Evolutionary conservation across 2,329 filamentous ascomycete genomes (phyloP), one percentile per base, ranked within the genome.

Genomic region (Diaporthe longicolla): DNA sequence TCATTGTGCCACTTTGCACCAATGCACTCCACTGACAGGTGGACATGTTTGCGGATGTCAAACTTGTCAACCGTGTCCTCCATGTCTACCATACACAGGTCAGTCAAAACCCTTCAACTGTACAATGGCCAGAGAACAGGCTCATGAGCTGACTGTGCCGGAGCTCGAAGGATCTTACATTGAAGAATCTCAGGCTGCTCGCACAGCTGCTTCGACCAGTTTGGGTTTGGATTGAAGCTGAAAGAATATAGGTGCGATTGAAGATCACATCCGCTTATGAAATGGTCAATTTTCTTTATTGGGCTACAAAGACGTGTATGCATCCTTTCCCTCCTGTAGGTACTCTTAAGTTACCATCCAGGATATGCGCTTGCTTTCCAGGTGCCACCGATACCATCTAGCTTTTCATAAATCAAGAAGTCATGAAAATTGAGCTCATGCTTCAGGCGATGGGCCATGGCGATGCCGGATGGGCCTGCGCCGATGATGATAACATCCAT

Each of bases 361-460:
- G 70, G 70, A 43, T 72, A 72, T 35, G 58, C 66, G 45, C 66
- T 72, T 45, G 70, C 70, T 50, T 45, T 13, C 70, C 70, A 72
- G 35, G 70, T 72, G 26, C 70, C 70, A 3, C 70, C 70, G 24
- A 66, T 32, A 24, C 70, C 70, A 57, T 65, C 58, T 4, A 66
- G 70, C 10, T 72, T 72, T 0, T 72, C 70, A 32, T 66, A 65
- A 45, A 72, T 65, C 26, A 52, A 29, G 26, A 72, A 72, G 55
- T 72, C 70, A n/a, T 65, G 57, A 45, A 72, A 65, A 21, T 65
- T 48, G n/a, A 72, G 70, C 45, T 72, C 45, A 45, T 65, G 57
- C 57, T 72, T 72, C 32, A 72, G 35, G 24, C 45, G 70, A n/a
- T 72, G 65, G 58, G 58, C 70, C 70, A 72, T 72, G 26, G 70